Percentiles rank a stretch among this genome's conserved stretches.
These are phyloP conservation scores for Trametes cinnabarina DNA, from an alignment of 768 basidiomycete species.

Conservation along the genomic window DNA sequence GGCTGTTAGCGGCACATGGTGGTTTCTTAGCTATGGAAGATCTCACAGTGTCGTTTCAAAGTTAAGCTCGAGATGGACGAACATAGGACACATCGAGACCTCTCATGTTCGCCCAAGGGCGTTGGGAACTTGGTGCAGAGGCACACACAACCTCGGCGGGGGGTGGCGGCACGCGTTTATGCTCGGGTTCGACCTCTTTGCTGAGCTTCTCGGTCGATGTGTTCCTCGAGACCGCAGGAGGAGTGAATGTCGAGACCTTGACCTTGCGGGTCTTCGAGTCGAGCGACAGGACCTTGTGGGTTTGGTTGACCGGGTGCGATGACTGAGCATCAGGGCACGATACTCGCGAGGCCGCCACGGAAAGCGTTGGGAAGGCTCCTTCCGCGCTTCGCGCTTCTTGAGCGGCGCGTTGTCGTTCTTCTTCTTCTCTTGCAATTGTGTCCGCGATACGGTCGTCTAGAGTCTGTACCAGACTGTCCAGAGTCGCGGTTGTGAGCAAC, in stretches of 20 bases:
- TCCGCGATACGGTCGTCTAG: slow-evolving; percentile 45
- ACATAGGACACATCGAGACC: slow-evolving; percentile 19
- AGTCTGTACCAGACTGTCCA: slow-evolving; percentile 38
- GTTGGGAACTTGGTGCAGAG: slow-evolving; percentile 6
- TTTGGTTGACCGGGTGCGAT: slow-evolving; percentile 34
- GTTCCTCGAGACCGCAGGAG: slow-evolving; percentile 34
- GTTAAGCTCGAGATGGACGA: slow-evolving; percentile 3
- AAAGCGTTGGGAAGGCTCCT: slow-evolving; percentile 63
- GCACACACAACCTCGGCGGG: slow-evolving; percentile 30
- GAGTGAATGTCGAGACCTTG: slow-evolving; percentile 50
- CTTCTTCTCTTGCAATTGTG: slow-evolving; percentile 47
- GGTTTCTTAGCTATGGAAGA: background rate
- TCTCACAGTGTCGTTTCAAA: background rate
- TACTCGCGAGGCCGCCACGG: slow-evolving; percentile 19
- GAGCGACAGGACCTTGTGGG: slow-evolving; percentile 61
- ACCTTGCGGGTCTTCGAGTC: slow-evolving; percentile 51
- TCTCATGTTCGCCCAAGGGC: slow-evolving; percentile 21
- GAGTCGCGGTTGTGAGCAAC: slow-evolving; percentile 37
- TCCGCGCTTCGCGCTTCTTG: slow-evolving; percentile 49
- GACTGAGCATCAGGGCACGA: slow-evolving; percentile 18
- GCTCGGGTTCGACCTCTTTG: slow-evolving; percentile 36
- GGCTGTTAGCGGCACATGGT: background rate
- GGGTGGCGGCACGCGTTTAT: slow-evolving; percentile 41
- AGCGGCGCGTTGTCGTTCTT: slow-evolving; percentile 43
- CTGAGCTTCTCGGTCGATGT: slow-evolving; percentile 28